Conservation (phyloP, 148 eudicot genomes). For the Amaranthus palmeri region DNA sequence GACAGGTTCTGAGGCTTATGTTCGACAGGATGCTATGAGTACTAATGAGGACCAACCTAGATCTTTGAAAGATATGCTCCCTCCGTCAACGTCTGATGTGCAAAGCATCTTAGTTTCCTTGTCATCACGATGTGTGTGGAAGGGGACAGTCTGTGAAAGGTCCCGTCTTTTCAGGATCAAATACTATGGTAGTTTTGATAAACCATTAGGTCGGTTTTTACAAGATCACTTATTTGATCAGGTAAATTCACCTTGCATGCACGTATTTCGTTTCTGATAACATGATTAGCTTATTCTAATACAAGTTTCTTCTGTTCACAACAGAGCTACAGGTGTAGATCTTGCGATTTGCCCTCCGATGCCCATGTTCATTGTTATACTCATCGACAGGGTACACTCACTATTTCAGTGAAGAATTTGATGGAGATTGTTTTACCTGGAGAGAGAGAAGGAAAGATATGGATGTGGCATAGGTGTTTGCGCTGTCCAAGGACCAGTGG, state of each 20-base stretch:
- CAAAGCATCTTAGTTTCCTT: constrained; percentile 89
- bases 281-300: background rate
- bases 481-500: constrained; percentile 74
- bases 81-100: constrained; percentile 73
- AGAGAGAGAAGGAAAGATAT: constrained; percentile 84
- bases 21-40: constrained; percentile 35
- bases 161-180: constrained; percentile 91
- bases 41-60: constrained; percentile 31
- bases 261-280: constrained; percentile 5
- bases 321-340: constrained; percentile 67
- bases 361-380: constrained; percentile 97
- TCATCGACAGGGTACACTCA: constrained; percentile 91
- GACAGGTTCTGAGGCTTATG: constrained; percentile 23
- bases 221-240: constrained; percentile 89
- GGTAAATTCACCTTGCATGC: constrained; percentile 33
- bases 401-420: constrained; percentile 88
- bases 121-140: constrained; percentile 89
- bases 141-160: constrained; percentile 94
- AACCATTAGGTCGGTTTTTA: constrained; percentile 88
- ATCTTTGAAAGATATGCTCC: constrained; percentile 65
- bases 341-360: constrained; percentile 86
- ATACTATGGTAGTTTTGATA: constrained; percentile 85
- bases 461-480: constrained; percentile 99
- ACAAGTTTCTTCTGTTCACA: constrained; percentile 7
- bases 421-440: constrained; percentile 72